Base-by-base conservation (phyloP, 2,329 filamentous ascomycete genomes). In the Paracorniculantispora psalliotae region DNA sequence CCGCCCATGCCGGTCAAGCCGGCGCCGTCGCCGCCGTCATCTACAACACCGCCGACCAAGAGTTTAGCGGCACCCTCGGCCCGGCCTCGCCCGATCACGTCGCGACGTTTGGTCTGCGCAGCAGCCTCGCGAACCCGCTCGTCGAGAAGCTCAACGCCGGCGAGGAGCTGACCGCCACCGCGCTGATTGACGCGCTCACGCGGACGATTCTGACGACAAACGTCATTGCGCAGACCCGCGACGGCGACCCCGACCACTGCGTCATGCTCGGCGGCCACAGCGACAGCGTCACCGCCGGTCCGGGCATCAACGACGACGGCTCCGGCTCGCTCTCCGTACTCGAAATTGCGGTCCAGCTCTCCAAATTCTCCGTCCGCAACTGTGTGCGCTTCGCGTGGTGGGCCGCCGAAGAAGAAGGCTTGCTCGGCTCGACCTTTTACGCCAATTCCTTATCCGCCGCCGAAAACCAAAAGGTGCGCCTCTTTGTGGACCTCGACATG, bases 271-370 rank as follows among this genome's bases (percentile, higher is more conserved):
- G 85, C 19, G 85, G 79, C 2, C 85, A 88, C 73, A 84, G 79
- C 35, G 85, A 88, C 68, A 83, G 81, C 62, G 85, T 88, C 17
- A 68, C 75, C 0, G 85, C 82, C 54, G 85, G 86, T 1, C 84
- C 85, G 0, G 89, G 89, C 21, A 91, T 92, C 78, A 92, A 92
- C 70, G 89, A 92, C 65, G 87, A 92, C 66, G 89, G 89, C 49
- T 87, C 85, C 3, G 89, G 89, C 58, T 84, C 81, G 35, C 66
- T 85, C 57, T 80, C 82, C 0, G 73, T 88, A 5, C 79, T 88
- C 41, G 85, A 88, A 68, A 75, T 88, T 9, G 85, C 85, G 1
- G 79, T 77, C 2, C 83, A 85, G 63, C 74, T 88, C 59, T 72
- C 79, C 60, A 77, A 78, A 21, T 87, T 81, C 71, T 72, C 71